Percentiles rank a stretch among this genome's conserved stretches.
Evolutionary conservation across 257 asterid genomes (phyloP).

Genomic region (Solanum chiquidenum): DNA sequence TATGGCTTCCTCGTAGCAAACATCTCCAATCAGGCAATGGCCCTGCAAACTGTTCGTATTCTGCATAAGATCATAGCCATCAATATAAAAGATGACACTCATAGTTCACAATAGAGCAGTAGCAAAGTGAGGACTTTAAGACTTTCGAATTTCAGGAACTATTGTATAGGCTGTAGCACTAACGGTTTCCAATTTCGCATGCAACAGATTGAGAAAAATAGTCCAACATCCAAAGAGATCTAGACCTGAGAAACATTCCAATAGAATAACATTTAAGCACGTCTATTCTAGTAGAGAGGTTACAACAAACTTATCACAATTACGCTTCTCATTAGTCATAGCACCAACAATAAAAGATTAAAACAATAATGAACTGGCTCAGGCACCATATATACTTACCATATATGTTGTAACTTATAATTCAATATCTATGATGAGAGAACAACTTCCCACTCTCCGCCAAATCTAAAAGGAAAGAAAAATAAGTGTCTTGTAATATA

Average conservation of each 20-base stretch:
- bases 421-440: no score
- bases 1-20: constrained; percentile 11
- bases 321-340: neutral
- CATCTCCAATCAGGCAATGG: constrained; percentile 12
- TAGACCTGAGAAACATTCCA: no score
- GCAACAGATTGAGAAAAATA: no score
- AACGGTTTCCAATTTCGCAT: no score
- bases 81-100: neutral
- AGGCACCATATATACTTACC: neutral
- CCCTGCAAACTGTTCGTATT: neutral
- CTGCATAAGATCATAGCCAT: neutral
- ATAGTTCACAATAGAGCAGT: neutral
- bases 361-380: neutral
- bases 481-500: no score
- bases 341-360: neutral
- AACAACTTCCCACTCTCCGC: no score
- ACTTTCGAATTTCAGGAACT: neutral
- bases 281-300: neutral
- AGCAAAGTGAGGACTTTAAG: neutral
- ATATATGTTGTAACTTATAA: neutral
- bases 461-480: no score
- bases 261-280: no score
- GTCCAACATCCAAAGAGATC: no score
- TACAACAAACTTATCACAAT: neutral
- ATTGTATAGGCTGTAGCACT: neutral